These are phyloP conservation scores for Fusarium albidum DNA, from an alignment of 2,329 filamentous ascomycete species.

Conservation along the genomic window DNA sequence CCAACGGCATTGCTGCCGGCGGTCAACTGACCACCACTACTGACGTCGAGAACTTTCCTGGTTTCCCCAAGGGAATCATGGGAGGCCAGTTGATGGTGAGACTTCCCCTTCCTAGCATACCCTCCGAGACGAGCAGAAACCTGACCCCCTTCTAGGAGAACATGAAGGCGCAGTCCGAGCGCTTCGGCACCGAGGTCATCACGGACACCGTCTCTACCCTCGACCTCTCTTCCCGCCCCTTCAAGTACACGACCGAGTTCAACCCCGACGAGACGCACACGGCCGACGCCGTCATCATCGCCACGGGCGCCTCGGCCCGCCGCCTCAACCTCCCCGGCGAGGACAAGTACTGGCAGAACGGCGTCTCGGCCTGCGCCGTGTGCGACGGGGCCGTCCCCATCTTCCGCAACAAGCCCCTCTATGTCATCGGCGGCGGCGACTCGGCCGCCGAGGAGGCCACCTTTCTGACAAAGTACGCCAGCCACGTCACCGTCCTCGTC, in stretches of 20 bases:
- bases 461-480: slow-evolving; percentile 97
- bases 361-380: slow-evolving; percentile 94
- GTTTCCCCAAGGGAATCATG: slow-evolving; percentile 89
- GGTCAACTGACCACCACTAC: slow-evolving; percentile 98
- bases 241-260: slow-evolving; percentile 94
- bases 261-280: slow-evolving; percentile 84
- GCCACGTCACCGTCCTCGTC: slow-evolving; percentile 93
- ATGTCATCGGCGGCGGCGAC: slow-evolving; percentile 96
- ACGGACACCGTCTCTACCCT: slow-evolving; percentile 91
- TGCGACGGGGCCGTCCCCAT: slow-evolving; percentile 98
- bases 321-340: slow-evolving; percentile 86
- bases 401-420: slow-evolving; percentile 94
- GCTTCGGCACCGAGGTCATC: slow-evolving; percentile 92
- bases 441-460: slow-evolving; percentile 97
- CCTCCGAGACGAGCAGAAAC: neutral
- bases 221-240: slow-evolving; percentile 84
- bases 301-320: slow-evolving; percentile 91
- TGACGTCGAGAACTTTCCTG: slow-evolving; percentile 97
- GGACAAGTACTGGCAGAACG: slow-evolving; percentile 96
- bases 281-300: slow-evolving; percentile 91
- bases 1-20: slow-evolving; percentile 94
- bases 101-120: slow-evolving; percentile 2
- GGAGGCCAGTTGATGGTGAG: slow-evolving; percentile 85
- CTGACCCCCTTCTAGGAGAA: slow-evolving; percentile 65
- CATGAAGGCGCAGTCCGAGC: slow-evolving; percentile 91